Base-by-base conservation (phyloP, 2,329 filamentous ascomycete genomes). In the Monosporascus ibericus region DNA sequence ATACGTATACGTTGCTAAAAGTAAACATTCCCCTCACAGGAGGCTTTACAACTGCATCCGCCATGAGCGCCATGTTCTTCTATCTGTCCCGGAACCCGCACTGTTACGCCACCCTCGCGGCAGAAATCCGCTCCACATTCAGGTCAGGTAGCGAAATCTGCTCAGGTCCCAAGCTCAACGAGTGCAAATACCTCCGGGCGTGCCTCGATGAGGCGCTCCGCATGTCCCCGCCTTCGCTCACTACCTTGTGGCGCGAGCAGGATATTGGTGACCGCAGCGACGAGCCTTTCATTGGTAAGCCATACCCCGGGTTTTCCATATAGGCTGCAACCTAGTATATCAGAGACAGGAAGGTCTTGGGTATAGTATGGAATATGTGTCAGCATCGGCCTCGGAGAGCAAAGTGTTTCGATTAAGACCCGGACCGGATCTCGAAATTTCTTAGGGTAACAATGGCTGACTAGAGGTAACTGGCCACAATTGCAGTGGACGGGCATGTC, bases 31-130 rank as follows among this genome's bases (percentile, higher is more conserved):
- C 36, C 5, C 37, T 38, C 14, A 24, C 22, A 53, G 54, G 48
- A 1, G 53, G 54, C 1, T 52, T 52, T 14, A 56, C 54, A 1
- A 44, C 44, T 1, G 34, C 2, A 11, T 36, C 20, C 6, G 50
- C 50, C 17, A 22, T 48, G 34, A 51, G 42, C 24, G 50, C 50
- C 14, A 5, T 52, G 24, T 55, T 63, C 42, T 65, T 64, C 52
- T 62, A 61, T 47, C 49, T 65, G 1, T 50, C 56, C 3, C 55
- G 53, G 14, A 48, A 59, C 27, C 54, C 52, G 30, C 27, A 20
- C 18, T 55, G 14, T 40, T 51, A 51, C 30, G 42, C 20, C 38
- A 60, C 44, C 30, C 58, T 53, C n/a, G 55, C 24, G 6, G 11
- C 38, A 3, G 50, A 57, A 18, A 27, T 64, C 51, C 57, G 55